Evolutionary conservation across 2,329 filamentous ascomycete species (phyloP).

Genomic region (Metarhizium robertsii): DNA sequence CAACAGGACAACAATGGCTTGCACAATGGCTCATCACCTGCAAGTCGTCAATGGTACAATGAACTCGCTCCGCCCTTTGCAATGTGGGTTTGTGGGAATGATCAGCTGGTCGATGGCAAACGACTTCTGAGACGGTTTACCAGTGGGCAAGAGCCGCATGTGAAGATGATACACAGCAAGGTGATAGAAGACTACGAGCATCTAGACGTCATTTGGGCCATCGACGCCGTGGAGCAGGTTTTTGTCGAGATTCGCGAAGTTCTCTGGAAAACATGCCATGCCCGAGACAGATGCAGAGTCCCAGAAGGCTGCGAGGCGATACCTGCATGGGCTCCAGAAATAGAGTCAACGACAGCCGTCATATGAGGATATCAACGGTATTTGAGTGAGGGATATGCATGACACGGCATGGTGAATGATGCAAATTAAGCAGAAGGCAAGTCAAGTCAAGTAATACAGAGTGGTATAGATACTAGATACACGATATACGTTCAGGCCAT

Average conservation of each 20-base stretch:
- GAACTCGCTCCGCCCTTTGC: slow-evolving; percentile 72
- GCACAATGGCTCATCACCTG: slow-evolving; percentile 20
- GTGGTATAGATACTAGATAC: background rate
- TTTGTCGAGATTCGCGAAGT: slow-evolving; percentile 73
- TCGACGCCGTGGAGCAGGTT: slow-evolving; percentile 77
- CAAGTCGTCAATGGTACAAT: slow-evolving; percentile 71
- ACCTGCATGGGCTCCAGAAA: background rate
- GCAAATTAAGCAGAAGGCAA: too few relatives aligned
- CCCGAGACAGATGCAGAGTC: slow-evolving; percentile 46
- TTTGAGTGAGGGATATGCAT: background rate
- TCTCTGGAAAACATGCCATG: slow-evolving; percentile 67
- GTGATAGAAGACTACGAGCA: slow-evolving; percentile 86
- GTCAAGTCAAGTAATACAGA: too few relatives aligned
- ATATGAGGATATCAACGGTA: background rate
- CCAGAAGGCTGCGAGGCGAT: slow-evolving; percentile 52
- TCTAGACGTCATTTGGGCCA: slow-evolving; percentile 89
- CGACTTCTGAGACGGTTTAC: slow-evolving; percentile 67
- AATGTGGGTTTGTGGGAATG: slow-evolving; percentile 76
- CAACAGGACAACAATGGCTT: slow-evolving; percentile 39
- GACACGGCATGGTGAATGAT: too few relatives aligned
- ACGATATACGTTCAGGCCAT: background rate
- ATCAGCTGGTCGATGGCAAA: slow-evolving; percentile 75
- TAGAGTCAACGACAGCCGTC: background rate
- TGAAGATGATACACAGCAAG: slow-evolving; percentile 71
- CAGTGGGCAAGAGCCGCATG: slow-evolving; percentile 69